Conservation (phyloP, 805 yeast species). For the Ogataea philodendri region DNA sequence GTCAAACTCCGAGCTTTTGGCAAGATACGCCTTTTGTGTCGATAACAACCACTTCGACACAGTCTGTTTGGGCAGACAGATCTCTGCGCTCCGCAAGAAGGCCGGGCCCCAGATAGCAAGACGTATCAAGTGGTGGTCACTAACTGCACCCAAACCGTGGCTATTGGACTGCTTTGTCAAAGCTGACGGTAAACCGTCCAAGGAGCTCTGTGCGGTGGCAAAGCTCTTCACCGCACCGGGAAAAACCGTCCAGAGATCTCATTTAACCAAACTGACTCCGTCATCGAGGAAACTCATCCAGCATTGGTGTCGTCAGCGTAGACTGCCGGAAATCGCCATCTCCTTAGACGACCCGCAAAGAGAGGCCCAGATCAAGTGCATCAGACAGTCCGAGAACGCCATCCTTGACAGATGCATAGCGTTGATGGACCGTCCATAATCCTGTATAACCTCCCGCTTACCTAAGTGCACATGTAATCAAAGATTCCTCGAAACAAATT, state of each 20-base stretch:
- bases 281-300: slow-evolving; percentile 7
- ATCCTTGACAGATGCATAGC: slow-evolving; percentile 5
- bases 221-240: slow-evolving; percentile 32
- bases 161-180: slow-evolving; percentile 38
- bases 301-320: slow-evolving; percentile 12
- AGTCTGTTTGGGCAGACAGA: slow-evolving; percentile 55
- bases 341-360: background rate
- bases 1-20: slow-evolving; percentile 60
- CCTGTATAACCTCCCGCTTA: slow-evolving; percentile 1
- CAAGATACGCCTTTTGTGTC: slow-evolving; percentile 76
- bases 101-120: slow-evolving; percentile 7
- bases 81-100: slow-evolving; percentile 14
- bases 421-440: background rate
- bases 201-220: slow-evolving; percentile 43
- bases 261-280: slow-evolving; percentile 5
- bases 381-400: slow-evolving; percentile 2
- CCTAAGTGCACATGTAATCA: slow-evolving; percentile 6
- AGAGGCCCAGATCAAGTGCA: slow-evolving; percentile 1
- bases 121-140: slow-evolving; percentile 9
- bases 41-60: slow-evolving; percentile 53
- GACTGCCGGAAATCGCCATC: background rate
- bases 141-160: slow-evolving; percentile 19
- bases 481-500: slow-evolving; percentile 9
- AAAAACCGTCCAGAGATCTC: background rate
- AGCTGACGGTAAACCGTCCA: slow-evolving; percentile 44